These are phyloP conservation scores for Balakata baccata DNA, from an alignment of 345 rosid species.

Conservation along the genomic window DNA sequence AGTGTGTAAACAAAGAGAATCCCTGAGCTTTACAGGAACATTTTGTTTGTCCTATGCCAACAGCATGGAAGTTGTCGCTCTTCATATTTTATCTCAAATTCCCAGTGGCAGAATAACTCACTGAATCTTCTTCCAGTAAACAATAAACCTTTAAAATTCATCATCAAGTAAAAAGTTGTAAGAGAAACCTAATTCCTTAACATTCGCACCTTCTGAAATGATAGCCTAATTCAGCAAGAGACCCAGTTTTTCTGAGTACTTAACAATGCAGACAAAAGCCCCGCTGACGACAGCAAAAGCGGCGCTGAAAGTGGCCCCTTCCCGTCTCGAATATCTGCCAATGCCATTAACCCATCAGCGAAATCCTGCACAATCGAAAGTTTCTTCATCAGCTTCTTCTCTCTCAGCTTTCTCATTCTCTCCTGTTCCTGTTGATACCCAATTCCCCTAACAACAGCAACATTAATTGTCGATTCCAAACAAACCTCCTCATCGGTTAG, in stretches of 20 bases:
- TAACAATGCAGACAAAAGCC: slow-evolving; percentile 76
- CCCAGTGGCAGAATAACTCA: neutral
- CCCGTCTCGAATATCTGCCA: slow-evolving; percentile 71
- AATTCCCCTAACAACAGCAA: slow-evolving; percentile 49
- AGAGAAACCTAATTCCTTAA: slow-evolving; percentile 2
- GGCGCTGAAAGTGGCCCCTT: slow-evolving; percentile 60
- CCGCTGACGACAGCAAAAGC: slow-evolving; percentile 55
- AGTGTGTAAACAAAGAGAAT: neutral
- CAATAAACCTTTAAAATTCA: neutral
- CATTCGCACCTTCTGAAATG: slow-evolving; percentile 15
- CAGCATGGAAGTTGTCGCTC: neutral
- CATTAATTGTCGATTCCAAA: slow-evolving; percentile 46
- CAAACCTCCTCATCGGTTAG: slow-evolving; percentile 50
- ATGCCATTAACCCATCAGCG: slow-evolving; percentile 78
- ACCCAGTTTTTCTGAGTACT: slow-evolving; percentile 92
- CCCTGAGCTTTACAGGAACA: neutral
- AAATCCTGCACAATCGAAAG: slow-evolving; percentile 77
- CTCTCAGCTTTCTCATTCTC: slow-evolving; percentile 52
- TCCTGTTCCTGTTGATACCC: slow-evolving; percentile 41
- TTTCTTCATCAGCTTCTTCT: slow-evolving; percentile 67
- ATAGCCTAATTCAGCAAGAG: slow-evolving; percentile 48
- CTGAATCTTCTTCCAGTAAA: slow-evolving; percentile 1
- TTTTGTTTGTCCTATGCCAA: neutral
- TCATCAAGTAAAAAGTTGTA: neutral
- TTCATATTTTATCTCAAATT: neutral